Conservation (phyloP, 148 eudicot species). For the Rhododendron mucronatum region DNA sequence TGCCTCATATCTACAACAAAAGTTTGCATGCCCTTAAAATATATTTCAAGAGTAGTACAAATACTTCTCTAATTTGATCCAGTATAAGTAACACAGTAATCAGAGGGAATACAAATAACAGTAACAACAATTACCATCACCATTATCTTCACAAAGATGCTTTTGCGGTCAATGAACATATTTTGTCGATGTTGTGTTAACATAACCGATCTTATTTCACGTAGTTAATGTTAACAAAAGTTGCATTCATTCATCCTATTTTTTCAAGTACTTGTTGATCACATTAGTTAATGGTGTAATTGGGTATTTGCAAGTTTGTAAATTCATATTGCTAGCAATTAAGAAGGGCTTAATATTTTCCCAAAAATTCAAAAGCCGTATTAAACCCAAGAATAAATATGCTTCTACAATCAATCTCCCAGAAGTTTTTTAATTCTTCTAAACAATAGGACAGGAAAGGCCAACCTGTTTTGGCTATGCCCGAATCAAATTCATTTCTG, state of each 20-base stretch:
- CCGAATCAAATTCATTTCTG: neutral
- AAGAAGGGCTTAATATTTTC: neutral
- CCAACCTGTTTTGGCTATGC: neutral
- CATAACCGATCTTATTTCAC: neutral
- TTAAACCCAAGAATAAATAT: neutral
- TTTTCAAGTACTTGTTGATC: neutral
- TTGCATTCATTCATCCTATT: neutral
- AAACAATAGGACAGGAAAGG: neutral
- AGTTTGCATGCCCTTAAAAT: neutral
- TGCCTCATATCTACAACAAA: constrained; percentile 64
- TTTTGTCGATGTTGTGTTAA: neutral
- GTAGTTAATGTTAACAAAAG: neutral
- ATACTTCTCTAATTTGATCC: neutral
- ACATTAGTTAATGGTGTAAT: neutral
- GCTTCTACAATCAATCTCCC: neutral
- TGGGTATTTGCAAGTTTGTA: neutral
- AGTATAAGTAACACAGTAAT: neutral
- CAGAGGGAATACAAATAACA: neutral
- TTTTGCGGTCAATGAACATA: neutral
- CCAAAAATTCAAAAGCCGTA: neutral
- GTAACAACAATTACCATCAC: neutral
- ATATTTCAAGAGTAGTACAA: neutral
- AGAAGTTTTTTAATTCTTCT: neutral
- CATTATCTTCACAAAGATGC: neutral
- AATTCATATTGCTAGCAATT: neutral